phyloP scores from a whole-genome alignment of 352 stramenopile genomes.

The Phytophthora lateralis region DNA sequence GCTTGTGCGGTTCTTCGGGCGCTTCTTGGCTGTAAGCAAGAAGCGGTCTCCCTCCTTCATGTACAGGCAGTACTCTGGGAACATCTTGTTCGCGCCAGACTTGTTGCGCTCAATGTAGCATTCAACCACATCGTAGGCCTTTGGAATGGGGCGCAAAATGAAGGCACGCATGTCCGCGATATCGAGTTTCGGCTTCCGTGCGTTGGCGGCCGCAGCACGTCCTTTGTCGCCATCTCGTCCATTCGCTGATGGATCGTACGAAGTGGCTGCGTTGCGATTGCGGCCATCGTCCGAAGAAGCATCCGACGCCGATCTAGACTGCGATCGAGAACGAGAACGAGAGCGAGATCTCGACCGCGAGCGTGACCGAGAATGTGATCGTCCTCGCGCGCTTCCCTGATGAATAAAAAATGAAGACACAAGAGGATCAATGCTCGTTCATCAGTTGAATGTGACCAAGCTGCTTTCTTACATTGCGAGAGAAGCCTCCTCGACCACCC shows the following conservation, averaged over 20 bases:
- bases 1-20: slow-evolving; percentile 95
- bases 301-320: slow-evolving; percentile 63
- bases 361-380: slow-evolving; percentile 46
- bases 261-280: slow-evolving; percentile 65
- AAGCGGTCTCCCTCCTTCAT: slow-evolving; percentile 96
- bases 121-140: slow-evolving; percentile 91
- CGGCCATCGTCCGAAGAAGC: slow-evolving; percentile 71
- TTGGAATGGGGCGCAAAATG: slow-evolving; percentile 82
- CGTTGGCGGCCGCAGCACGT: slow-evolving; percentile 31
- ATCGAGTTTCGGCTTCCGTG: slow-evolving; percentile 82
- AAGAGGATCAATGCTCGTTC: slow-evolving; percentile 12
- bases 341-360: slow-evolving; percentile 57
- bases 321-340: slow-evolving; percentile 53
- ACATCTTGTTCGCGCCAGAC: slow-evolving; percentile 93
- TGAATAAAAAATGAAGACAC: not conserved
- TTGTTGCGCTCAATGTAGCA: slow-evolving; percentile 96
- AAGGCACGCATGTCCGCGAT: slow-evolving; percentile 85
- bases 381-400: slow-evolving; percentile 44
- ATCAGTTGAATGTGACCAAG: not conserved
- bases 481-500: slow-evolving; percentile 19
- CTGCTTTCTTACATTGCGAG: slow-evolving; percentile 47
- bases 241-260: slow-evolving; percentile 51
- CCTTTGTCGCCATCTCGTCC: slow-evolving; percentile 29
- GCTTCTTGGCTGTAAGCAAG: slow-evolving; percentile 96
- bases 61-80: slow-evolving; percentile 92